These are phyloP conservation scores for Cadophora luteo-olivacea DNA, from an alignment of 2,329 filamentous ascomycete genomes.

Conservation along the genomic window DNA sequence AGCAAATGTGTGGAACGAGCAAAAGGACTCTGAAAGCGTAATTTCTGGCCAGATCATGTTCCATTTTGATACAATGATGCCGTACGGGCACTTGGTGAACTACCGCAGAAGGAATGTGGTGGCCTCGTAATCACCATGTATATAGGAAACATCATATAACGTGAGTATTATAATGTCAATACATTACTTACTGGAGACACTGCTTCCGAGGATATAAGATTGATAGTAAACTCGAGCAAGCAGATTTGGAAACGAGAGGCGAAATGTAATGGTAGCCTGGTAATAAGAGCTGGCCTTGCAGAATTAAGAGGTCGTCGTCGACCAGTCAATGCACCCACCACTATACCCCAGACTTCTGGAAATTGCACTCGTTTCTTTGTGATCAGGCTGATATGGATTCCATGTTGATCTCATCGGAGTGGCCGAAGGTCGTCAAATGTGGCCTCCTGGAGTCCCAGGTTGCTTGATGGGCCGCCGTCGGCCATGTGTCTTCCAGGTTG, in stretches of 20 bases:
- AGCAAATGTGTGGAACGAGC: background rate
- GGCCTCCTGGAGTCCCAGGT: background rate
- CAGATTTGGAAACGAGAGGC: slow-evolving; percentile 14
- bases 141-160: background rate
- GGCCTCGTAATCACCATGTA: background rate
- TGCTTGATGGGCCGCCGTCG: no score
- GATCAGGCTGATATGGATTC: slow-evolving; percentile 5
- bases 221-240: background rate
- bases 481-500: no score
- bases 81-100: background rate
- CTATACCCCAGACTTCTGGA: slow-evolving; percentile 7
- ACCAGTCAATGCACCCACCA: background rate
- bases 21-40: background rate
- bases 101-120: background rate
- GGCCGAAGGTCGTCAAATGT: slow-evolving; percentile 12
- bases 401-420: slow-evolving; percentile 9
- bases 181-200: slow-evolving; percentile 5
- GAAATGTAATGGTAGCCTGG: slow-evolving; percentile 1
- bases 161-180: background rate
- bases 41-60: background rate
- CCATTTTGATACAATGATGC: background rate
- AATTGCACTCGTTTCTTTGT: background rate
- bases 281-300: slow-evolving; percentile 14
- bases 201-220: slow-evolving; percentile 6
- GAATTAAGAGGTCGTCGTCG: slow-evolving; percentile 5